Percentiles rank a stretch among this genome's conserved stretches.
phyloP scores from a whole-genome alignment of 2,329 filamentous ascomycete species.

The Hypoxylon sp. region DNA sequence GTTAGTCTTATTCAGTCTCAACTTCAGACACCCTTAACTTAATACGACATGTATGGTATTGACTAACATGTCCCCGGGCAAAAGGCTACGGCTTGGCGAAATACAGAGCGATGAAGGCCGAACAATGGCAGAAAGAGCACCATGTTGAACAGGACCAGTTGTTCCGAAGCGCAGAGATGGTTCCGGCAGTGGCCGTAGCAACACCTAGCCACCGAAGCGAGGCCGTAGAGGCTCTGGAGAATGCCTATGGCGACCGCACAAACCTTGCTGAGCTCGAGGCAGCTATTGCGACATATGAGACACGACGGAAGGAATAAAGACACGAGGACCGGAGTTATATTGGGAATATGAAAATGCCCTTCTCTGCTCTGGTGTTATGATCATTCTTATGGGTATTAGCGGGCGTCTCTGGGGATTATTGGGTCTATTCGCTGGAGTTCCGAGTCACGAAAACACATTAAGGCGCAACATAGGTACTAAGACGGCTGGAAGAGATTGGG shows the following conservation, averaged over 20 bases:
- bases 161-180: slow-evolving; percentile 50
- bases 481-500: slow-evolving; percentile 1
- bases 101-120: slow-evolving; percentile 48
- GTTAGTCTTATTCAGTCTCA: slow-evolving; percentile 39
- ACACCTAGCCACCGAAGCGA: slow-evolving; percentile 46
- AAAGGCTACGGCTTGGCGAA: slow-evolving; percentile 53
- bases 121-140: slow-evolving; percentile 43
- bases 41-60: neutral
- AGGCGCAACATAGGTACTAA: neutral
- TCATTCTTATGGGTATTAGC: slow-evolving; percentile 19
- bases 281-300: slow-evolving; percentile 64
- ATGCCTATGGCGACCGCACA: slow-evolving; percentile 66
- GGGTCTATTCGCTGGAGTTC: slow-evolving; percentile 25
- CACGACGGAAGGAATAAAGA: slow-evolving; percentile 42
- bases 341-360: neutral
- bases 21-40: neutral
- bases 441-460: slow-evolving; percentile 15
- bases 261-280: slow-evolving; percentile 65
- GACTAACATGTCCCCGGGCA: slow-evolving; percentile 2
- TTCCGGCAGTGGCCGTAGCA: slow-evolving; percentile 50
- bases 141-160: slow-evolving; percentile 45
- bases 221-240: slow-evolving; percentile 60
- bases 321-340: neutral
- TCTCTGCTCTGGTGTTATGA: slow-evolving; percentile 5
- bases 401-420: slow-evolving; percentile 20